Conservation (phyloP, 805 yeast species). For the Myxozyma melibiosi region DNA sequence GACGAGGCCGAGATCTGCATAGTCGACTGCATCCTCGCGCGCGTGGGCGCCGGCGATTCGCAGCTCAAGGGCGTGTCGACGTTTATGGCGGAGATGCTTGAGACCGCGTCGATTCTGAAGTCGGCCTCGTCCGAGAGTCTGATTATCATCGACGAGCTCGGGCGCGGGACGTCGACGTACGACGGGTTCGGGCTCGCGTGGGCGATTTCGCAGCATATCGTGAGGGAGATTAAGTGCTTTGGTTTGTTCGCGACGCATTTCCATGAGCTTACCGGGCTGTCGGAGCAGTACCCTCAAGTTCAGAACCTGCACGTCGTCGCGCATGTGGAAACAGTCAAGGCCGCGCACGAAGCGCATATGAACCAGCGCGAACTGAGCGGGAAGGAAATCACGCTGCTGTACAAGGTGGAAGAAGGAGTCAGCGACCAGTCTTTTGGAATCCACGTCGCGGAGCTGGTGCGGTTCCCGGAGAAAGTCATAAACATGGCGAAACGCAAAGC, state of each 20-base stretch:
- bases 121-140: constrained; percentile 78
- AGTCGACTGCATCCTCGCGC: constrained; percentile 88
- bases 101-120: constrained; percentile 82
- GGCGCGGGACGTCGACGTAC: constrained; percentile 86
- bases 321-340: constrained; percentile 58
- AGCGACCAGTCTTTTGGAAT: constrained; percentile 96
- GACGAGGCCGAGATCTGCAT: constrained; percentile 74
- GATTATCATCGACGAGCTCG: constrained; percentile 90
- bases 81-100: constrained; percentile 95
- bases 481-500: constrained; percentile 96
- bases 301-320: constrained; percentile 91
- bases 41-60: constrained; percentile 99
- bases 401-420: constrained; percentile 95
- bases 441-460: constrained; percentile 94
- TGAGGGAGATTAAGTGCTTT: constrained; percentile 70
- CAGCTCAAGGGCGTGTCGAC: constrained; percentile 96
- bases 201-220: constrained; percentile 88
- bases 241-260: constrained; percentile 95
- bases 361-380: constrained; percentile 39
- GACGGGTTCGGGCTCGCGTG: constrained; percentile 98
- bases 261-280: constrained; percentile 86
- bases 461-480: constrained; percentile 86
- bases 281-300: constrained; percentile 62
- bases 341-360: constrained; percentile 39
- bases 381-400: constrained; percentile 80